Conservation (phyloP, 2,329 filamentous ascomycete genomes). For the Cytospora mali region DNA sequence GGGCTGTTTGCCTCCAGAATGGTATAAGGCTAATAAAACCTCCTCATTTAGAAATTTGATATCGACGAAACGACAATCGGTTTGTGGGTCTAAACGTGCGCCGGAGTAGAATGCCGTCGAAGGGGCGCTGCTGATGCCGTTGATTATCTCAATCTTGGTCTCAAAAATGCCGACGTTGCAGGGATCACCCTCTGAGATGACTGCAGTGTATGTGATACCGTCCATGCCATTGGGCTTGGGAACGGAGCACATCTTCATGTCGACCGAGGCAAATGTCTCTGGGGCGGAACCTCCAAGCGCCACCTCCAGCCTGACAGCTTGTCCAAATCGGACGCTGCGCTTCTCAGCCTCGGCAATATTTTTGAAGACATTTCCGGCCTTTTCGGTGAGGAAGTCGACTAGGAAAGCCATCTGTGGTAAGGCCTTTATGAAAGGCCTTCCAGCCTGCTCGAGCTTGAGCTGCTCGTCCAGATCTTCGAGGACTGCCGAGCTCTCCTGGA, state of each 20-base stretch:
- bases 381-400: constrained; percentile 57
- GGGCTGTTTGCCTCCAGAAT: constrained; percentile 39
- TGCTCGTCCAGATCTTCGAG: constrained; percentile 54
- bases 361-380: constrained; percentile 64
- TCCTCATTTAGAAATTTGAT: constrained; percentile 69
- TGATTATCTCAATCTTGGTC: constrained; percentile 53
- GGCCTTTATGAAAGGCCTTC: constrained; percentile 50
- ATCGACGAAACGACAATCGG: constrained; percentile 53
- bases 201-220: constrained; percentile 44
- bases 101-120: constrained; percentile 34
- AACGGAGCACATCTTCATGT: constrained; percentile 58
- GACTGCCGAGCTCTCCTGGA: constrained; percentile 49
- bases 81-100: neutral
- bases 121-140: constrained; percentile 58
- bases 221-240: constrained; percentile 32
- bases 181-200: constrained; percentile 42
- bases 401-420: constrained; percentile 67
- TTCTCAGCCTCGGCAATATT: constrained; percentile 71
- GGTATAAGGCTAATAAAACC: constrained; percentile 62
- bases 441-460: constrained; percentile 49
- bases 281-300: neutral
- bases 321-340: constrained; percentile 68
- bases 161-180: constrained; percentile 49
- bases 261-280: constrained; percentile 34
- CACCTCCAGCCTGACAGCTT: constrained; percentile 49